Base-by-base conservation (phyloP, 2,329 filamentous ascomycete genomes). In the Fusarium algeriense region DNA sequence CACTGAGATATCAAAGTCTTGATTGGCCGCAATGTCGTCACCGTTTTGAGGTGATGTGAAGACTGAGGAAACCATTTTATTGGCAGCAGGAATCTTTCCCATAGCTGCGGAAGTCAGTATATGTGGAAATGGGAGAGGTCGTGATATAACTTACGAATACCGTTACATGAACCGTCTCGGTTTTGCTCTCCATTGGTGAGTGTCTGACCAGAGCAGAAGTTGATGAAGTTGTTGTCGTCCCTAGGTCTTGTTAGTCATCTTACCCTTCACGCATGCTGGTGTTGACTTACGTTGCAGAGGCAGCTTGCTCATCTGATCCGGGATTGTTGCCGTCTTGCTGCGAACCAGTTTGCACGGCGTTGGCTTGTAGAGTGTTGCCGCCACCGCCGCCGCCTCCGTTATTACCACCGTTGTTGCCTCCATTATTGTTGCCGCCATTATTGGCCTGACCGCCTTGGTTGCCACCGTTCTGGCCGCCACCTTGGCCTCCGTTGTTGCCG, bases 101-200 rank as follows among this genome's bases (percentile, higher is more conserved):
- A 90, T 90, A 49, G 82, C 86, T 88, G 55, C 11, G 35, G 17
- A 7, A 58, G 43, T 71, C 53, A 75, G 73, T 70, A 73, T 19
- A 76, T 35, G 19, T 26, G 43, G 30, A 35, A 26, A 20, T 17
- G 20, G 40, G 37, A 28, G n/a, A 41, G 45, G 20, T 14, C 13
- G 35, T n/a, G 10, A 13, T 14, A 41, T 40, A n/a, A 83, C 86
- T 79, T 83, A 87, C 87, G 81, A 71, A 90, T 85, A 77, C 87
- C 87, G 78, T 91, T 92, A 81, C 90, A 92, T 38, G 89, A 91
- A 23, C 90, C 90, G 7, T 73, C 78, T 64, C 82, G 82, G 55
- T 86, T 82, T 78, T 91, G 89, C 32, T 85, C 79, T 74, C 89
- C 90, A 74, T 92, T 89, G 69, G 89, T 91, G 50, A 89, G 77